Evolutionary conservation across 768 basidiomycete genomes (phyloP).

Genomic region (Boletellus ananas): DNA sequence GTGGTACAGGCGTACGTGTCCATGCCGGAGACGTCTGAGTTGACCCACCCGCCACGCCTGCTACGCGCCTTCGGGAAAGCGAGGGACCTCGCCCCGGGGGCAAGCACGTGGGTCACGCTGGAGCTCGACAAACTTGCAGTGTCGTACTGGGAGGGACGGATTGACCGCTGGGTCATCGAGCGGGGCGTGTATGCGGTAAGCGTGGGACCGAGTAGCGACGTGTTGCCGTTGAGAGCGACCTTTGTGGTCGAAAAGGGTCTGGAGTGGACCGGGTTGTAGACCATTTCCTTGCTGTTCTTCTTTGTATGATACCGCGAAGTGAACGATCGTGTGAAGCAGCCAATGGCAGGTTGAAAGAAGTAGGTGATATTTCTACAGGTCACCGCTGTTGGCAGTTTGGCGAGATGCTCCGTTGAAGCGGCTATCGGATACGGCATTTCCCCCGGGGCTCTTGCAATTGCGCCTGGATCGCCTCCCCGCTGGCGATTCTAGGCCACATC

Average conservation of each 20-base stretch:
- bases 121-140: slow-evolving; percentile 65
- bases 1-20: slow-evolving; percentile 76
- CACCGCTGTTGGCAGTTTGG: too few relatives aligned
- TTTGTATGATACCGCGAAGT: too few relatives aligned
- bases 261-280: slow-evolving; percentile 66
- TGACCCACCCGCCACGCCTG: slow-evolving; percentile 55
- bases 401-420: too few relatives aligned
- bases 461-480: too few relatives aligned
- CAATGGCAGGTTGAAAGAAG: too few relatives aligned
- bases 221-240: slow-evolving; percentile 29
- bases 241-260: slow-evolving; percentile 43
- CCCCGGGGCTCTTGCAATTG: too few relatives aligned
- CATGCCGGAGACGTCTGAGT: slow-evolving; percentile 41
- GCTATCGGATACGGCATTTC: too few relatives aligned
- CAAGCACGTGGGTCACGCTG: slow-evolving; percentile 39
- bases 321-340: too few relatives aligned
- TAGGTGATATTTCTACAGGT: too few relatives aligned
- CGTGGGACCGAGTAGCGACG: slow-evolving; percentile 42
- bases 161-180: slow-evolving; percentile 46
- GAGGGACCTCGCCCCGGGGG: slow-evolving; percentile 46
- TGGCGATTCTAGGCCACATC: too few relatives aligned
- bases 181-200: slow-evolving; percentile 48
- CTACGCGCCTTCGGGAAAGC: slow-evolving; percentile 67
- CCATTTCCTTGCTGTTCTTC: too few relatives aligned
- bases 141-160: slow-evolving; percentile 54